phyloP scores from a whole-genome alignment of 163 green algal species.

The Prototheca wickerhamii region DNA sequence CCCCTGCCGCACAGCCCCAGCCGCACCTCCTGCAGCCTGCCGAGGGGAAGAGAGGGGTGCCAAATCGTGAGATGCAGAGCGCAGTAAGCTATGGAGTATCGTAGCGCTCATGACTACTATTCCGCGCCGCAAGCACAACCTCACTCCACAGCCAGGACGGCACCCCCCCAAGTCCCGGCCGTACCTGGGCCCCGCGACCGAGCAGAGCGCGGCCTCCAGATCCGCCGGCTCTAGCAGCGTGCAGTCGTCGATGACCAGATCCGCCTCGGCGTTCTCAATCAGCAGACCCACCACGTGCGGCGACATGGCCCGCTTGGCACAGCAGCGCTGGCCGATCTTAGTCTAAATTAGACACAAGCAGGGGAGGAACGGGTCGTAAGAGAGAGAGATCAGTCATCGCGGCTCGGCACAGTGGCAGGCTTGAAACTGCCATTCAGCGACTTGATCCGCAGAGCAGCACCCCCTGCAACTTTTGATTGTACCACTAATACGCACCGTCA shows the following conservation, averaged over 20 bases:
- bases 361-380: too few species aligned
- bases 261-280: conserved; percentile 18
- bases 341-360: neutral
- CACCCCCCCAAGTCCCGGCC: neutral
- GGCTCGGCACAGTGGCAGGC: too few species aligned
- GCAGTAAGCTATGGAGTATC: too few species aligned
- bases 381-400: too few species aligned
- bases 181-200: conserved; percentile 21
- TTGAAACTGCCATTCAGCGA: too few species aligned
- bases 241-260: conserved; percentile 59
- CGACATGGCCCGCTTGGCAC: conserved; percentile 16
- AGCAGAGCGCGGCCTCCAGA: conserved; percentile 12
- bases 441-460: too few species aligned
- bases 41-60: neutral
- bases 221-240: conserved; percentile 35
- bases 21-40: conserved; percentile 42
- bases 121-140: too few species aligned
- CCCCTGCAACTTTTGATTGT: neutral
- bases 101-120: too few species aligned
- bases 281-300: conserved; percentile 39
- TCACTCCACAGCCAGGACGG: neutral
- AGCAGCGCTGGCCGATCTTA: conserved; percentile 24
- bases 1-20: conserved; percentile 44
- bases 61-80: too few species aligned
- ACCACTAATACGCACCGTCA: conserved; percentile 26